phyloP scores from a whole-genome alignment of 495 filamentous ascomycete species.

The Talaromyces stipitatus region DNA sequence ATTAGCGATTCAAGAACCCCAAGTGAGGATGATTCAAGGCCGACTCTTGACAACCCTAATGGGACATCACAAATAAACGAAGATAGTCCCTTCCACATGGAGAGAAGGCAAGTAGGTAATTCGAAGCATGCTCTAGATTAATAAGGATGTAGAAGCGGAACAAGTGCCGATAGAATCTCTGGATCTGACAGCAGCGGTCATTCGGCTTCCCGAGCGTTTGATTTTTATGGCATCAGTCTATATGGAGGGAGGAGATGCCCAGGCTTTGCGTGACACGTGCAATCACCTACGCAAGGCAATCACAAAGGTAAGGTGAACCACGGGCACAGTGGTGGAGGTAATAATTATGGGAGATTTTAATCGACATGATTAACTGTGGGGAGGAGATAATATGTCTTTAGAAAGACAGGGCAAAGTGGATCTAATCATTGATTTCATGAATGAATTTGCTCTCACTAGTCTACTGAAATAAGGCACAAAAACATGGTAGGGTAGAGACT shows the following conservation, averaged over 20 bases:
- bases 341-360: slow-evolving; percentile 25
- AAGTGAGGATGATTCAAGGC: slow-evolving; percentile 18
- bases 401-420: slow-evolving; percentile 22
- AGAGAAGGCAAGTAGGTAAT: slow-evolving; percentile 17
- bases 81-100: slow-evolving; percentile 16
- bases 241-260: slow-evolving; percentile 7
- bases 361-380: slow-evolving; percentile 28
- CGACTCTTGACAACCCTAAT: slow-evolving; percentile 17
- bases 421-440: slow-evolving; percentile 28
- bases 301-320: not conserved
- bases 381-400: slow-evolving; percentile 22
- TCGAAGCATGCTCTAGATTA: slow-evolving; percentile 24
- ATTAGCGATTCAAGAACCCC: slow-evolving; percentile 19
- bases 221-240: slow-evolving; percentile 22
- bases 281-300: not conserved
- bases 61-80: slow-evolving; percentile 21
- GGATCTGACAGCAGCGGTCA: slow-evolving; percentile 20
- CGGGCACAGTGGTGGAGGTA: not conserved
- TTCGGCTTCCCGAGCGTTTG: slow-evolving; percentile 12
- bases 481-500: slow-evolving; percentile 19
- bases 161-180: slow-evolving; percentile 15
- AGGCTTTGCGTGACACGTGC: not conserved
- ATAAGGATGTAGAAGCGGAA: slow-evolving; percentile 20
- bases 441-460: slow-evolving; percentile 17
- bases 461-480: slow-evolving; percentile 25